These are phyloP conservation scores for Massarina eburnea DNA, from an alignment of 2,329 filamentous ascomycete species.

Conservation along the genomic window DNA sequence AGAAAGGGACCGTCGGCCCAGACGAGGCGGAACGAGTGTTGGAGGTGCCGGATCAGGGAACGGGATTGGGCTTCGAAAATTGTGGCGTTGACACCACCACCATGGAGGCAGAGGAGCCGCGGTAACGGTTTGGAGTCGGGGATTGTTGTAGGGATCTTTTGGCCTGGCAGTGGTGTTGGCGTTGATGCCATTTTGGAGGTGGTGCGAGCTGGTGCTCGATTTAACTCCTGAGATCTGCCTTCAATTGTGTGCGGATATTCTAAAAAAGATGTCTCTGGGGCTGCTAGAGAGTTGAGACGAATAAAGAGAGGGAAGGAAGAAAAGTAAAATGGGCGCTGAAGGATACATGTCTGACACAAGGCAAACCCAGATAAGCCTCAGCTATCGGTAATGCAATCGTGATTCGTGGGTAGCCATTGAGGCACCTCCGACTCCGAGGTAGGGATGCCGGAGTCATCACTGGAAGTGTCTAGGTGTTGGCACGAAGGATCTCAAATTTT, in stretches of 20 bases:
- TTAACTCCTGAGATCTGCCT: too few relatives aligned
- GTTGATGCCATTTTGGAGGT: slow-evolving; percentile 1
- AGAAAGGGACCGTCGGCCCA: slow-evolving; percentile 71
- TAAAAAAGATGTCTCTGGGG: background rate
- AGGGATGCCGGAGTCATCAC: background rate
- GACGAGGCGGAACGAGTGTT: slow-evolving; percentile 66
- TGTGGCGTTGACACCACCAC: slow-evolving; percentile 71
- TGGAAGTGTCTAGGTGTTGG: background rate
- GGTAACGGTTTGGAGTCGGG: slow-evolving; percentile 48
- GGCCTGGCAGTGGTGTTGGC: slow-evolving; percentile 4
- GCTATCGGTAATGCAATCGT: slow-evolving; percentile 1
- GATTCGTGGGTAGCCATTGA: slow-evolving; percentile 4
- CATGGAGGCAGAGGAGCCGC: slow-evolving; percentile 78
- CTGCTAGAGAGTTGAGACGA: background rate
- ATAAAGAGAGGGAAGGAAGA: background rate
- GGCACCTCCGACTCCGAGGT: slow-evolving; percentile 4
- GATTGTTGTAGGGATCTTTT: slow-evolving; percentile 26
- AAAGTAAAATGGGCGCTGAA: background rate
- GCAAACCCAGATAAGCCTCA: background rate
- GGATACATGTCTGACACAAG: background rate
- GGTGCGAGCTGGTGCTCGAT: background rate
- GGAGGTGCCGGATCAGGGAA: slow-evolving; percentile 53
- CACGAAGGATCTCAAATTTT: background rate
- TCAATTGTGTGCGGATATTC: background rate
- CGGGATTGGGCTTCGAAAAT: slow-evolving; percentile 72